phyloP scores from a whole-genome alignment of 371 early-diverging fungal species.

The Saksenaea oblongispora region DNA sequence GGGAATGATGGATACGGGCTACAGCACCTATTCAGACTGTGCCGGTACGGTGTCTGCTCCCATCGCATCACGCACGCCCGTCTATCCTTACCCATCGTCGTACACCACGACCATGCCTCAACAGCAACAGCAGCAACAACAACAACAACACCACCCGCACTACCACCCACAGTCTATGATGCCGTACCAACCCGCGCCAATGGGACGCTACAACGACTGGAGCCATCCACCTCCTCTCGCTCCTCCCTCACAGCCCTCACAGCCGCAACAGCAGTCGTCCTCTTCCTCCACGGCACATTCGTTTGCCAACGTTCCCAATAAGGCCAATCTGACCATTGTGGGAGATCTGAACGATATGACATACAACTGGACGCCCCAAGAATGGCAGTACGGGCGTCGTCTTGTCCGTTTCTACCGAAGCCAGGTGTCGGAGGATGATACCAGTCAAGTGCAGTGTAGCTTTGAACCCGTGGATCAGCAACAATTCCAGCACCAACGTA shows the following conservation, averaged over 20 bases:
- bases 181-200: not conserved
- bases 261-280: slow-evolving; percentile 4
- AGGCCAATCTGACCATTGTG: slow-evolving; percentile 67
- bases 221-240: not conserved
- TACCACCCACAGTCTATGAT: not conserved
- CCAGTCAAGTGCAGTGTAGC: slow-evolving; percentile 32
- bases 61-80: not conserved
- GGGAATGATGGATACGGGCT: not conserved
- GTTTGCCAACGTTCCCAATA: slow-evolving; percentile 66
- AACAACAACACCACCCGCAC: slow-evolving; percentile 3
- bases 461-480: slow-evolving; percentile 53
- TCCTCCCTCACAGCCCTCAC: not conserved
- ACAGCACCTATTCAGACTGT: not conserved
- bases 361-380: slow-evolving; percentile 62
- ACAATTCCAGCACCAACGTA: slow-evolving; percentile 22
- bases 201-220: not conserved
- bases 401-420: slow-evolving; percentile 73
- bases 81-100: not conserved
- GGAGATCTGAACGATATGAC: slow-evolving; percentile 67
- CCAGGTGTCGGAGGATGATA: slow-evolving; percentile 5
- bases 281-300: slow-evolving; percentile 14
- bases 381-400: slow-evolving; percentile 65
- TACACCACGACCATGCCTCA: not conserved
- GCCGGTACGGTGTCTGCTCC: not conserved
- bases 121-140: slow-evolving; percentile 4